Evolutionary conservation across 345 rosid genomes (phyloP).

Genomic region (Xanthoceras sorbifolium): DNA sequence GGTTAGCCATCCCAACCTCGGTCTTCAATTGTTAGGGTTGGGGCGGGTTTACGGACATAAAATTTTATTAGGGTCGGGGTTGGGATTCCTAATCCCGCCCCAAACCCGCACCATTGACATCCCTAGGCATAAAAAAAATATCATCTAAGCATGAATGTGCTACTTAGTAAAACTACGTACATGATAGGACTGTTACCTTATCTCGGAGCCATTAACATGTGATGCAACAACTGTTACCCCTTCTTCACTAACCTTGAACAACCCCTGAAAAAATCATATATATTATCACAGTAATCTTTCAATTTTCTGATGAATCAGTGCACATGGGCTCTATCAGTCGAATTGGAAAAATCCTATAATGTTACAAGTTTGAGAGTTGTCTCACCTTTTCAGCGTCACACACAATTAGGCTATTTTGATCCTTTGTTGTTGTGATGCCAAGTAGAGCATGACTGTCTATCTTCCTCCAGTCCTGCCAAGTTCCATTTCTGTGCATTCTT

Average conservation of each 20-base stretch:
- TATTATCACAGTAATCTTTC: neutral
- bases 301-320: neutral
- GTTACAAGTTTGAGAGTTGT: neutral
- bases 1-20: too few species aligned
- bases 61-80: too few species aligned
- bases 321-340: neutral
- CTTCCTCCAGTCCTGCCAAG: conserved; percentile 50
- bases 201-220: conserved; percentile 39
- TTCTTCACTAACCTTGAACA: conserved; percentile 48
- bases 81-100: too few species aligned
- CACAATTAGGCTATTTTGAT: conserved; percentile 41
- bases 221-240: conserved; percentile 40
- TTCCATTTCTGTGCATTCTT: conserved; percentile 40
- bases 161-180: neutral
- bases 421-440: conserved; percentile 38
- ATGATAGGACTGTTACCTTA: conserved; percentile 33
- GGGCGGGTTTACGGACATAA: too few species aligned
- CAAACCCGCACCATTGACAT: too few species aligned
- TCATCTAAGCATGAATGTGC: neutral
- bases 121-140: too few species aligned
- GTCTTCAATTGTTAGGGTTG: too few species aligned
- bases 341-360: neutral
- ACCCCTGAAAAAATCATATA: conserved; percentile 35
- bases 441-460: conserved; percentile 34
- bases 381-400: conserved; percentile 43